Evolutionary conservation across 192 early-diverging fungal genomes (phyloP).

Genomic region (Coemansia sp.): DNA sequence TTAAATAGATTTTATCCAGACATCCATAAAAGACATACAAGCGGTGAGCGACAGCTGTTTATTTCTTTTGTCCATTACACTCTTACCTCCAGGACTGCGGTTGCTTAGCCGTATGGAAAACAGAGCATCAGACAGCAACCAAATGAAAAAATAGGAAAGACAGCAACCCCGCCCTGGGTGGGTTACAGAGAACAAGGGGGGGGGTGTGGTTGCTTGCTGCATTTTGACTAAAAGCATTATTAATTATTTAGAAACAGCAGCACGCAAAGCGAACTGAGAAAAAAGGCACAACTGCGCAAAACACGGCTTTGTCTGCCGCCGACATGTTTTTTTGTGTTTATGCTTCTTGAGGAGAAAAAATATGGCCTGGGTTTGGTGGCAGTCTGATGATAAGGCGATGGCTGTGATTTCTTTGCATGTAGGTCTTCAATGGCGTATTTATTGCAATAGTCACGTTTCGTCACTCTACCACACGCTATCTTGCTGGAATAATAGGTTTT

Average conservation of each 20-base stretch:
- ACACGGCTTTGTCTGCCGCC: neutral
- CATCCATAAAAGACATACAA: neutral
- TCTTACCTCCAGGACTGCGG: conserved; percentile 8
- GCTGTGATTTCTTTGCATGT: conserved; percentile 17
- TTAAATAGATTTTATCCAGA: conserved; percentile 14
- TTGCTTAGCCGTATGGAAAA: conserved; percentile 7
- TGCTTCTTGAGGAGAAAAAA: neutral
- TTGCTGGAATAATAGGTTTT: neutral
- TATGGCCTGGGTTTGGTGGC: conserved; percentile 1
- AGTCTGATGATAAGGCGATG: conserved; percentile 14
- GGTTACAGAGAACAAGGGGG: conserved; percentile 5
- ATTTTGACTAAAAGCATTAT: neutral
- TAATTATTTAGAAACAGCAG: conserved; percentile 1
- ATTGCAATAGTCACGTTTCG: conserved; percentile 11
- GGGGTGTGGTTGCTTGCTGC: neutral
- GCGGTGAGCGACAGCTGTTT: neutral
- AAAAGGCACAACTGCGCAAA: conserved; percentile 1
- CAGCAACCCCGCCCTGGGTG: neutral
- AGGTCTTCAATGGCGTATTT: conserved; percentile 3
- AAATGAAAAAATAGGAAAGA: neutral
- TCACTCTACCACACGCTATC: conserved; percentile 8
- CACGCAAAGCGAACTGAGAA: neutral
- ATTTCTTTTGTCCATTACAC: neutral
- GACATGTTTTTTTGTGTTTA: conserved; percentile 10
- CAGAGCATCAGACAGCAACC: conserved; percentile 11